Base-by-base conservation (phyloP, 176 grass and related monocot genomes). In the Aechmea fasciata region DNA sequence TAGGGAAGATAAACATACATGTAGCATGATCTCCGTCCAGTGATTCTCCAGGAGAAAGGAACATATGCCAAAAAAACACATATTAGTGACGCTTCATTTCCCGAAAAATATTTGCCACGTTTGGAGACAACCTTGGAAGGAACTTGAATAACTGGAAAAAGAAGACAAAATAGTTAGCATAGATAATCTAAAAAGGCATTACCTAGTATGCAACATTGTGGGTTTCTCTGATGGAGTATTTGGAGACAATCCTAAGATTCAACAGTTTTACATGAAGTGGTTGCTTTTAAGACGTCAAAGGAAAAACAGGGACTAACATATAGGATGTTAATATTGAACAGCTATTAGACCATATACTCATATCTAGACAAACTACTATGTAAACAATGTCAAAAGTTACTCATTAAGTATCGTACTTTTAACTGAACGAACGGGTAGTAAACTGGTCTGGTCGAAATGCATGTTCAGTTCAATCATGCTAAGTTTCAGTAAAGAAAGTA, bases 111-210 rank as follows among this genome's bases (percentile, higher is more conserved):
- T 92, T 89, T 25, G 79, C 69, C 61, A 96, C 88, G 76, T 81
- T 96, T 25, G 88, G 86, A 47, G 93, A 92, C 41, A 91, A 74
- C 77, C 89, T 92, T 79, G 93, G 93, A 80, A 96, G 88, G 69
- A 86, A 96, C 75, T 92, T 96, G 67, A 92, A 96, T 62, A 96
- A 49, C 93, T 96, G 81, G 48, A 83, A 72, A 78, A 70, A 15
- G 25, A 57, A 28, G 6, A 25, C 53, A 78, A 82, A 84, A 5
- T 59, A 74, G 68, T 68, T 7, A 79, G 62, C 66, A 41, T 69
- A 78, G 33, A 24, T 48, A 41, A 41, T 41, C 33, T 41, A 41
- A 41, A 33, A 41, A 41, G 33, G 3, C 33, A 41, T 41, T 41
- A 41, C 4, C 33, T 7, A 41, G 0, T 41, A 41, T 41, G 4